Evolutionary conservation across 2,329 filamentous ascomycete genomes (phyloP).

Genomic region (Verticillium nonalfalfae): DNA sequence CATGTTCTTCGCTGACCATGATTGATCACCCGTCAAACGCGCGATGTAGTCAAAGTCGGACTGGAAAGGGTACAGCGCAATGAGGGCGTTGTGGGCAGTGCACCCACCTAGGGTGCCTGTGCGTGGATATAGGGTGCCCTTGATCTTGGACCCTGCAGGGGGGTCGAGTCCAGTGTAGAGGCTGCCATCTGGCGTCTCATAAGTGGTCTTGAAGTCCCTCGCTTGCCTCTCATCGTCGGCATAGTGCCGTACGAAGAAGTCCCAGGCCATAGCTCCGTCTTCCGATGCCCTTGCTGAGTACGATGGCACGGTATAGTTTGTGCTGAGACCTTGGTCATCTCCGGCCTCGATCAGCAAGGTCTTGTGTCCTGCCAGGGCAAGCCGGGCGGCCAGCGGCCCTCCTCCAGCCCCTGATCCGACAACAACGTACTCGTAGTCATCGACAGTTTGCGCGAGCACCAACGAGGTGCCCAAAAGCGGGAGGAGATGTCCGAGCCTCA

Average conservation of each 20-base stretch:
- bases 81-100: conserved; percentile 47
- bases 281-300: conserved; percentile 47
- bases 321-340: conserved; percentile 43
- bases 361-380: conserved; percentile 53
- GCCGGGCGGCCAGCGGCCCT: conserved; percentile 49
- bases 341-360: conserved; percentile 56
- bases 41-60: conserved; percentile 48
- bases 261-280: conserved; percentile 51
- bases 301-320: conserved; percentile 47
- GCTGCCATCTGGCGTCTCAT: conserved; percentile 41
- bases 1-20: conserved; percentile 52
- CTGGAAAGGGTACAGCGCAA: conserved; percentile 43
- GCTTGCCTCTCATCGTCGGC: conserved; percentile 43
- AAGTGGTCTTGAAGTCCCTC: conserved; percentile 53
- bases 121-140: conserved; percentile 53
- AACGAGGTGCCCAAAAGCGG: conserved; percentile 14
- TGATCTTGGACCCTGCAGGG: conserved; percentile 41
- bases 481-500: conserved; percentile 7
- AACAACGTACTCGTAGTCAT: conserved; percentile 54
- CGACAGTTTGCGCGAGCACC: conserved; percentile 13
- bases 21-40: conserved; percentile 45
- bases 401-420: conserved; percentile 56
- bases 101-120: conserved; percentile 52
- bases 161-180: conserved; percentile 47
- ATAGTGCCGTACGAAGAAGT: conserved; percentile 60